These are phyloP conservation scores for Cystofilobasidium ferigula DNA, from an alignment of 768 basidiomycete genomes.

Conservation along the genomic window DNA sequence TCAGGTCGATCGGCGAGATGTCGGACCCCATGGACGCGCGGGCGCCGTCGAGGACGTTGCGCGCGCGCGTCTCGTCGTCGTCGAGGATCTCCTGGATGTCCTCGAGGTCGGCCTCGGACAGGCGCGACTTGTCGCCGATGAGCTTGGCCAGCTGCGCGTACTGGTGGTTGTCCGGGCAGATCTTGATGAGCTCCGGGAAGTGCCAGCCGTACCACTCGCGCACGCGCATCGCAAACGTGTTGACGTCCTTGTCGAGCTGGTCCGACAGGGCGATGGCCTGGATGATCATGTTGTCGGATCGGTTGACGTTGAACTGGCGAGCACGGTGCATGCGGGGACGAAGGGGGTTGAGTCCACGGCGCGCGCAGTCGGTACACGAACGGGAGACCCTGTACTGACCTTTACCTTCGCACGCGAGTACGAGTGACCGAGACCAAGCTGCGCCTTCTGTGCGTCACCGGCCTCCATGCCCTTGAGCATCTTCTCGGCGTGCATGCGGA, in stretches of 20 bases:
- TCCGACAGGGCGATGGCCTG: slow-evolving; percentile 96
- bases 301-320: slow-evolving; percentile 99
- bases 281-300: slow-evolving; percentile 98
- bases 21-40: slow-evolving; percentile 93
- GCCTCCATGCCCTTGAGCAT: slow-evolving; percentile 84
- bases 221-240: slow-evolving; percentile 97
- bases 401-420: slow-evolving; percentile 55
- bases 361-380: background rate
- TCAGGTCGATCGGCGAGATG: slow-evolving; percentile 89
- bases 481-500: slow-evolving; percentile 74
- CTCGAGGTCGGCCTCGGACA: slow-evolving; percentile 88
- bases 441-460: slow-evolving; percentile 91
- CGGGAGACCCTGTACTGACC: slow-evolving; percentile 9
- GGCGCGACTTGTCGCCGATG: slow-evolving; percentile 77
- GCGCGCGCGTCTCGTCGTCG: slow-evolving; percentile 74
- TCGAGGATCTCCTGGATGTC: slow-evolving; percentile 86
- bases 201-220: slow-evolving; percentile 99
- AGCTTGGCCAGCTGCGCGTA: slow-evolving; percentile 85
- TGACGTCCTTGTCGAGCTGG: slow-evolving; percentile 98
- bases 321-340: too few relatives aligned
- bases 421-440: slow-evolving; percentile 91
- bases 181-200: slow-evolving; percentile 98
- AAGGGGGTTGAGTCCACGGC: too few relatives aligned
- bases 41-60: slow-evolving; percentile 88
- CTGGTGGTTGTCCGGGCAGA: slow-evolving; percentile 89